Conservation (phyloP, 1,284 basidiomycete genomes). For the Puccinia hordei region DNA sequence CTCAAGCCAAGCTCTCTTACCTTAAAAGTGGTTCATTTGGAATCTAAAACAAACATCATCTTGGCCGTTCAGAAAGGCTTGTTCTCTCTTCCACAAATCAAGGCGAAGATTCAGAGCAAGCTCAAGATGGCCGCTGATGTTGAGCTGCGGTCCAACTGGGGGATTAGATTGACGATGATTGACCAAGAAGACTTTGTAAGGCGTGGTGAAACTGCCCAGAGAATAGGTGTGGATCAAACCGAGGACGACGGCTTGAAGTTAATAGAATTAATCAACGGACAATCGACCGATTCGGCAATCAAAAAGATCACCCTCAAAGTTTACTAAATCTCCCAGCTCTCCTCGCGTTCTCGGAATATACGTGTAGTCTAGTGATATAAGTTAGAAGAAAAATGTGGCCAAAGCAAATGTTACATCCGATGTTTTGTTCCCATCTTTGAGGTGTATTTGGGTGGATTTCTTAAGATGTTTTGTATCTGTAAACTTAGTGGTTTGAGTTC, state of each 20-base stretch:
- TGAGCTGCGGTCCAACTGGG: background rate
- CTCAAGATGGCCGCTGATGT: conserved; percentile 24
- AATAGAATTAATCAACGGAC: conserved; percentile 7
- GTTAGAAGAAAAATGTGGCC: no score
- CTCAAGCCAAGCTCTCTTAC: conserved; percentile 1
- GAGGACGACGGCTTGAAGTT: conserved; percentile 23
- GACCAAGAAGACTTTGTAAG: conserved; percentile 26
- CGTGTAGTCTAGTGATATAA: no score
- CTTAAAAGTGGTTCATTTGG: conserved; percentile 25
- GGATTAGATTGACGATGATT: conserved; percentile 25
- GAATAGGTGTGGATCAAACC: no score
- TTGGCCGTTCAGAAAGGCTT: conserved; percentile 19
- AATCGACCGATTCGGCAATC: background rate
- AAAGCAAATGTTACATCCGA: no score
- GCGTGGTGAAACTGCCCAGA: background rate
- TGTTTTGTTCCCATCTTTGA: no score
- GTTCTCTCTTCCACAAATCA: conserved; percentile 25
- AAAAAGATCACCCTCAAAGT: conserved; percentile 37
- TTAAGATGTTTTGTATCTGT: no score
- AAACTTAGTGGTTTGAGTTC: no score
- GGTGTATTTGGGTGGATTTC: no score
- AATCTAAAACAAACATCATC: conserved; percentile 43
- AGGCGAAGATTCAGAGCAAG: conserved; percentile 32
- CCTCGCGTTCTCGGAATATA: no score
- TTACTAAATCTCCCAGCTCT: background rate